phyloP scores from a whole-genome alignment of 805 yeast genomes.

The Lipomyces japonicus region DNA sequence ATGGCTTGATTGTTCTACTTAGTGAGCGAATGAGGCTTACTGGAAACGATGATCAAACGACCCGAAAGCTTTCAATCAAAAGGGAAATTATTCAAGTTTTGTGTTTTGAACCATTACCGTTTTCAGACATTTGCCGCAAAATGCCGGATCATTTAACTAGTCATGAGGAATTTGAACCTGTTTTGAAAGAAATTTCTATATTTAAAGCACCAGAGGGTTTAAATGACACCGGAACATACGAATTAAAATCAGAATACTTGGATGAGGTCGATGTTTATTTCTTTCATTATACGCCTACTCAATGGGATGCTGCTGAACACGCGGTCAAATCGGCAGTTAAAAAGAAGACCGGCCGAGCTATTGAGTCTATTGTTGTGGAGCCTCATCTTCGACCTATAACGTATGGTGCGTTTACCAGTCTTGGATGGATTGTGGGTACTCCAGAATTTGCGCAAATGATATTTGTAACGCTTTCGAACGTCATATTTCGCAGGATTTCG shows the following conservation, averaged over 20 bases:
- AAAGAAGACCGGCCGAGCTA: slow-evolving; percentile 39
- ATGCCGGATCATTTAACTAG: slow-evolving; percentile 73
- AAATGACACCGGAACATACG: slow-evolving; percentile 60
- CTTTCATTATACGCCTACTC: slow-evolving; percentile 70
- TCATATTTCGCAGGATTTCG: slow-evolving; percentile 11
- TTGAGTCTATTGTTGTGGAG: slow-evolving; percentile 52
- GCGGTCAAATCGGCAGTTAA: slow-evolving; percentile 52
- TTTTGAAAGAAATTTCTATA: slow-evolving; percentile 54
- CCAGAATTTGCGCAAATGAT: slow-evolving; percentile 29
- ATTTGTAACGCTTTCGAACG: slow-evolving; percentile 16
- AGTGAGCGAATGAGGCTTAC: slow-evolving; percentile 62
- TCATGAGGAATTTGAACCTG: slow-evolving; percentile 69
- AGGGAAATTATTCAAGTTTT: slow-evolving; percentile 77
- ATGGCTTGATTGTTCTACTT: slow-evolving; percentile 61
- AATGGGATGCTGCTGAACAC: slow-evolving; percentile 77
- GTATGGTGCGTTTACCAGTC: slow-evolving; percentile 35
- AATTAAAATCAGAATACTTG: slow-evolving; percentile 55
- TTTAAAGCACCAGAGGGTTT: slow-evolving; percentile 58
- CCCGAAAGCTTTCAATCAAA: slow-evolving; percentile 48
- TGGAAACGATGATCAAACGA: slow-evolving; percentile 43
- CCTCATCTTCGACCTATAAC: slow-evolving; percentile 45
- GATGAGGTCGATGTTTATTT: slow-evolving; percentile 74
- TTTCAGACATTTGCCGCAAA: slow-evolving; percentile 61
- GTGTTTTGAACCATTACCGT: slow-evolving; percentile 70
- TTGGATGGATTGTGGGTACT: slow-evolving; percentile 31